phyloP scores from a whole-genome alignment of 805 yeast species.

The Spathaspora boniae region DNA sequence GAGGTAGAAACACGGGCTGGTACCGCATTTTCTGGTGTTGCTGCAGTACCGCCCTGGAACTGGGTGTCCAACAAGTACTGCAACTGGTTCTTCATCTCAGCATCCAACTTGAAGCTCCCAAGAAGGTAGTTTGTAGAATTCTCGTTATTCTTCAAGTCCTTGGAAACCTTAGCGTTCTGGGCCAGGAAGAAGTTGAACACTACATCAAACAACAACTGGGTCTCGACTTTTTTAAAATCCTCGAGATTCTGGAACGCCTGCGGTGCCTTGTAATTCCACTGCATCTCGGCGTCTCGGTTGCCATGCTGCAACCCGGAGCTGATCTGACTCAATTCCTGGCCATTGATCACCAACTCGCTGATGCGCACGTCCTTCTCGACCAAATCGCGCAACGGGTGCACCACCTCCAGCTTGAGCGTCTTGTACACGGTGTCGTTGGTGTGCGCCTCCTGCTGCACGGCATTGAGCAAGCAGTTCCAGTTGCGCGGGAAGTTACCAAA shows the following conservation, averaged over 20 bases:
- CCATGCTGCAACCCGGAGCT: constrained; percentile 18
- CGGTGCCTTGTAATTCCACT: constrained; percentile 80
- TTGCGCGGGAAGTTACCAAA: constrained; percentile 39
- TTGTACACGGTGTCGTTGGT: constrained; percentile 47
- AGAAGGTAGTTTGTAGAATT: constrained; percentile 61
- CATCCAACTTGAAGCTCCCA: constrained; percentile 35
- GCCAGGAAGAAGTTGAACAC: constrained; percentile 56
- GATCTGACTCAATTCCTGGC: constrained; percentile 41
- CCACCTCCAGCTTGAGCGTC: constrained; percentile 50
- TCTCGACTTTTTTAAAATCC: constrained; percentile 59
- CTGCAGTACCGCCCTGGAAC: constrained; percentile 13
- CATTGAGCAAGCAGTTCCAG: constrained; percentile 47
- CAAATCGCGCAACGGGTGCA: constrained; percentile 51
- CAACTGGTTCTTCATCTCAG: constrained; percentile 37
- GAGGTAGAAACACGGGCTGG: no score
- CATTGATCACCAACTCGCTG: constrained; percentile 52
- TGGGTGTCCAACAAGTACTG: constrained; percentile 27
- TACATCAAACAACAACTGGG: constrained; percentile 56
- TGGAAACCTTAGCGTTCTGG: constrained; percentile 21
- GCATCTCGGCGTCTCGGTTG: constrained; percentile 39
- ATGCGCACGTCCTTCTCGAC: constrained; percentile 52
- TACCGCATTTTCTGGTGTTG: not conserved
- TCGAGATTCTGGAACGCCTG: constrained; percentile 73
- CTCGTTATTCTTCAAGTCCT: constrained; percentile 46
- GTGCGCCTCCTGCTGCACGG: constrained; percentile 47